Base-by-base conservation (phyloP, 345 rosid species). In the Eucalyptus sideroxylon region DNA sequence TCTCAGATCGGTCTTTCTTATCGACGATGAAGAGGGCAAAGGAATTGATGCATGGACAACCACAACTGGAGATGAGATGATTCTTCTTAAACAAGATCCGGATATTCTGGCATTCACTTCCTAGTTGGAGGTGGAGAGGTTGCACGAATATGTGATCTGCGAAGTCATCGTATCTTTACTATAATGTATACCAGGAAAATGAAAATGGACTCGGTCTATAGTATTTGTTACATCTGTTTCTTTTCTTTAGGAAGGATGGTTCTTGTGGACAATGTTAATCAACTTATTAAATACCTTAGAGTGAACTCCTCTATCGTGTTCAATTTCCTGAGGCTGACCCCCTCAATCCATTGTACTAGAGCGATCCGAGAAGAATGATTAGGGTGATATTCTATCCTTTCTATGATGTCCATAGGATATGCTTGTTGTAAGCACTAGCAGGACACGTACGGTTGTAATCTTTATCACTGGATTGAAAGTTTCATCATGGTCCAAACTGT, bases 1-100 rank as follows among this genome's bases (percentile, higher is more conserved):
- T 23, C 11, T 87, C 62, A 92, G 92, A 81, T 77, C 92, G 23
- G 90, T 93, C 85, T 44, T 91, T 69, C 60, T 95, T 56, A 88
- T 90, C 88, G 96, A 95, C 88, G 80, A 91, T 13, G 92, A 90
- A 88, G 89, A 80, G 83, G 92, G 93, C 40, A 47, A 45, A 8
- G 95, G 92, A n/a, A 60, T 95, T 72, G 96, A 95, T 88, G 95
- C 95, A 50, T 93, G 95, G 95, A 85, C 89, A 37, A 94, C 93
- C 26, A 87, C 93, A 50, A 62, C 87, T n/a, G 87, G 87, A 27
- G 30, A 81, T 0, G 88, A 91, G 26, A 81, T 83, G 87, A 31
- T 44, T 40, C 16, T 53, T 17, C n/a, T 89, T 7, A 31, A 81
- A 34, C 56, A 55, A 69, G 81, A 69, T 69, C 81, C 81, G 24